Base-by-base conservation (phyloP, 176 grass and related monocot genomes). In the Paspalum vaginatum region DNA sequence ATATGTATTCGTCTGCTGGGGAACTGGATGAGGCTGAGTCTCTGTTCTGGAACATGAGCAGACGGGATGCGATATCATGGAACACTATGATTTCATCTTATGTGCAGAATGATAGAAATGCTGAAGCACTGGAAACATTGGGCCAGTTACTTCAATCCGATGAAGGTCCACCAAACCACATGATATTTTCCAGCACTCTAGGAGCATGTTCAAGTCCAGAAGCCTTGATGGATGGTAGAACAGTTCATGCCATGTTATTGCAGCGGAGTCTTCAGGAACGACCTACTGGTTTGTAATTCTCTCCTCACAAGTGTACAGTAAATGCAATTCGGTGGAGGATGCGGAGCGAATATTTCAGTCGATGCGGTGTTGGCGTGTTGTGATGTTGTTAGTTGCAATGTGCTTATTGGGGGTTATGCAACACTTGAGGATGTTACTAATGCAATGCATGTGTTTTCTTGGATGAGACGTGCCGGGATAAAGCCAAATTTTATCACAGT, bases 51-150 rank as follows among this genome's bases (percentile, higher is more conserved):
- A 60, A 50, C 83, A 92, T 96, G 85, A 74, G 60, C 7, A 69
- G 68, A 75, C 84, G 82, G 68, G 93, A 96, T 72, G 12, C 84
- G 54, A 92, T 96, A 86, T 96, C 93, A 39, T 96, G 85, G 87
- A 96, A 96, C 69, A 88, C 82, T 42, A 90, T 93, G 76, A 88
- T 96, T 65, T 79, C 85, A 6, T 89, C 93, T 16, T 96, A 90
- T n/a, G 66, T 78, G 8, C 87, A 92, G 44, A 82, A 32, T 22
- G 67, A 43, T 62, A 76, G 53, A 39, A 51, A 60, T 32, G 39
- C 53, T 15, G 85, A 86, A 79, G 90, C 90, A 5, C 53, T 92
- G 65, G 73, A 73, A 54, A 55, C 91, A 42, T 55, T 86, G 15
- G 20, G 43, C 66, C 70, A 79, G 59, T 81, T 90, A 54, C 43